Evolutionary conservation across 1,139 yeast genomes (phyloP), one percentile per base, ranked within the genome.

Genomic region (Blastobotrys persicus): DNA sequence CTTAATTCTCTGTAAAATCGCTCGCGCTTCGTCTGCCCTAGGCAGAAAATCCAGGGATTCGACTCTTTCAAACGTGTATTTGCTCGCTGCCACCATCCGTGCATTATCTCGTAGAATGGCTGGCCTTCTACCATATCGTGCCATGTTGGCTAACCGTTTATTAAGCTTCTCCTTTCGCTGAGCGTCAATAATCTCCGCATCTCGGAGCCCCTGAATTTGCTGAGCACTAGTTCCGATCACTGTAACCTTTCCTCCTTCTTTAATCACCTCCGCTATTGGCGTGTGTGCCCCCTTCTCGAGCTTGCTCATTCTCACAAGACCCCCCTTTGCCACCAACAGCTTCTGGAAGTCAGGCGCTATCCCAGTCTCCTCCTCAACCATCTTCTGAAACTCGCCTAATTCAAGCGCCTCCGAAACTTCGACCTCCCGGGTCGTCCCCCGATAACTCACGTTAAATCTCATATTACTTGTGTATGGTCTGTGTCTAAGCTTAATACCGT

Each of bases 1-100:
- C 11, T 61, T 55, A 9, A 71, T 57, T 19, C 67, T 54, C 41
- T 66, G 59, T 46, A 71, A 55, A 28, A 66, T 52, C 7, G 56
- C 60, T 45, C 57, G 48, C 1, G 73, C 66, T 45, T 54, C 53
- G 11, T 64, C 68, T 12, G 64, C 55, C 34, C 63, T 48, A 2
- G 72, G 72, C 31, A 70, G 56, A 37, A 60, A 59, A 20, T 64
- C 62, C 34, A 71, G 57, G 12, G 69, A 65, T 26, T 58, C 61
- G n/a, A 71, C 55, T 46, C 59, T 51, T 41, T 59, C 64, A 49
- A 71, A 71, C 20, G 72, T 67, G 51, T 68, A 71, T 16, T 35
- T 40, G 11, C 18, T 31, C 31, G 20, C 14, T 4, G 32, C 23
- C 9, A 17, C 39, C 12, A 18, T 18, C 23, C 35, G 3, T 33